A percentile compares a stretch with the other conserved stretches of the same genome.
Conservation (phyloP, 257 asterid species). For the Solanum bukasovii region DNA sequence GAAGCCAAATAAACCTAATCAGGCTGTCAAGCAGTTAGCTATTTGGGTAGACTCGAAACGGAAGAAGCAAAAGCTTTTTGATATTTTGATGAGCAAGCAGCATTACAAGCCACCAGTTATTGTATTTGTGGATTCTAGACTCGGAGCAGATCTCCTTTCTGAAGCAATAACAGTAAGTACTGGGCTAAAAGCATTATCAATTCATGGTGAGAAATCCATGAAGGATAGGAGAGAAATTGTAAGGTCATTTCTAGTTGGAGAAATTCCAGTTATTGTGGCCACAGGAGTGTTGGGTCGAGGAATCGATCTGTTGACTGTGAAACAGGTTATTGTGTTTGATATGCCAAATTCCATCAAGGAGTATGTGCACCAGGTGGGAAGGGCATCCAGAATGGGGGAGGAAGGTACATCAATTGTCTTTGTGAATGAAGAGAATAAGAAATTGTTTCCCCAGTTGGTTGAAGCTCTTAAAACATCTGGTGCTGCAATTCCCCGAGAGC, state of each 20-base stretch:
- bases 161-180: constrained; percentile 59
- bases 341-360: constrained; percentile 84
- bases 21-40: constrained; percentile 67
- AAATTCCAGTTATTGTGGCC: constrained; percentile 59
- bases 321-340: constrained; percentile 86
- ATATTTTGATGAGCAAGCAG: constrained; percentile 64
- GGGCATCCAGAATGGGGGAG: constrained; percentile 91
- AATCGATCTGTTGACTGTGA: constrained; percentile 60
- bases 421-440: constrained; percentile 78
- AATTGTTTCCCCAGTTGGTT: constrained; percentile 56
- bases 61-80: constrained; percentile 90
- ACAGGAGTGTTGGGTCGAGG: constrained; percentile 95
- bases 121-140: constrained; percentile 80
- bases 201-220: constrained; percentile 88
- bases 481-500: constrained; percentile 70
- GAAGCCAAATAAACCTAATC: constrained; percentile 54
- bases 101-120: constrained; percentile 87
- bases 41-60: constrained; percentile 89
- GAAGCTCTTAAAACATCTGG: constrained; percentile 57
- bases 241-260: constrained; percentile 71
- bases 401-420: constrained; percentile 64
- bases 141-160: constrained; percentile 86
- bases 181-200: constrained; percentile 60
- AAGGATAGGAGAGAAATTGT: constrained; percentile 78
- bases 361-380: constrained; percentile 87